Evolutionary conservation across 257 asterid genomes (phyloP), one percentile per base, ranked within the genome.

Genomic region (Thymus mandschuricus): DNA sequence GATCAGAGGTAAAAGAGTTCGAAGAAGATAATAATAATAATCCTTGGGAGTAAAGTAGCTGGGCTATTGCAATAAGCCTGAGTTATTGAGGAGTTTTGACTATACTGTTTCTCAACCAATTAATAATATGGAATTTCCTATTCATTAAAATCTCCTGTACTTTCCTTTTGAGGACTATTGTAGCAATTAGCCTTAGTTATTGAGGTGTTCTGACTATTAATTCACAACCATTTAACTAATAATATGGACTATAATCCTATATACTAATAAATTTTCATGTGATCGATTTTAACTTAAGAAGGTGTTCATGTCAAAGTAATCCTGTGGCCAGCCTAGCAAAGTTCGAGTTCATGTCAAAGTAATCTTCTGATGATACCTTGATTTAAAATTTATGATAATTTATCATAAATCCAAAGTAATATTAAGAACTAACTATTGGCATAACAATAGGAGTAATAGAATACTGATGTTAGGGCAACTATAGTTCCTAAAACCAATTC

Each of bases 1-100:
- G 82, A 73, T 34, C 84, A 55, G 81, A 73, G 54, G 81, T 52
- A 12, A 82, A 66, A 71, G 78, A 60, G 10, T 52, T 35, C 4
- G 66, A 66, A 3, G 64, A 59, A 57, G 51, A 78, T 9, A 21
- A 29, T 21, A 21, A 29, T 21, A 55, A 10, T 61, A 34, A 34
- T 51, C 57, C 70, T 62, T 6, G 44, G 21, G 69, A 43, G 30
- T 73, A 73, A 56, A 21, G 63, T 33, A 35, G 27, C 43, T 45
- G 33, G 10, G 29, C 64, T 8, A 27, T 55, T 56, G 31, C 46
- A n/a, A 46, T 15, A 58, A 45, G 40, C 29, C 49, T 51, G 9
- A 54, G 52, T 63, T 54, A 50, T 52, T 52, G 71, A 72, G 50
- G 67, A 64, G 67, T 55, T 64, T 64, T 45, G 64, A 41, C 65